Conservation (phyloP, 192 early-diverging fungal genomes). For the Podila clonocystis region DNA sequence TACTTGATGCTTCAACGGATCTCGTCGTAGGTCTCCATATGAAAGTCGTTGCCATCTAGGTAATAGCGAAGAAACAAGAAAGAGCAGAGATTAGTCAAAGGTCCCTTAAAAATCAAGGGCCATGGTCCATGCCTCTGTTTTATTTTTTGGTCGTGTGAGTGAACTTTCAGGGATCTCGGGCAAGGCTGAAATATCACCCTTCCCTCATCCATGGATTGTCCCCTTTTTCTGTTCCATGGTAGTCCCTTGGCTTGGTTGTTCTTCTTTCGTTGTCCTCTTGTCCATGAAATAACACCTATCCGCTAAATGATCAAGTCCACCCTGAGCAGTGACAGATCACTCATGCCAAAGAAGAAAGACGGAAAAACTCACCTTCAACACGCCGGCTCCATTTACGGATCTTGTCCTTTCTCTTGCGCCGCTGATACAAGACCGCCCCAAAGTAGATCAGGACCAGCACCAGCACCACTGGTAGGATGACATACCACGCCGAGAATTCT, state of each 20-base stretch:
- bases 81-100: not conserved
- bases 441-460: constrained; percentile 27
- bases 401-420: constrained; percentile 21
- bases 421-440: constrained; percentile 30
- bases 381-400: constrained; percentile 32
- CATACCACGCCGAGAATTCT: constrained; percentile 33
- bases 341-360: not conserved
- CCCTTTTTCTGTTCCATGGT: not conserved
- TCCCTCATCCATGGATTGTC: not conserved
- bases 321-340: not conserved
- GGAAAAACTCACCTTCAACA: constrained; percentile 23
- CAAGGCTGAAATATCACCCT: not conserved
- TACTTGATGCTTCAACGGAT: constrained; percentile 1
- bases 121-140: too few relatives aligned
- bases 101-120: not conserved
- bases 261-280: constrained; percentile 3
- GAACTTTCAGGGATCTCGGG: too few relatives aligned
- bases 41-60: constrained; percentile 17
- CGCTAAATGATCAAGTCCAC: not conserved
- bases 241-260: not conserved
- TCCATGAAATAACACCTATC: not conserved
- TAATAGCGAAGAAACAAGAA: constrained; percentile 2
- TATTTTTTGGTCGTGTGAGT: too few relatives aligned
- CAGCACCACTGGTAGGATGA: constrained; percentile 25
- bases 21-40: constrained; percentile 28